Conservation (phyloP, 805 yeast species). For the Kodamaea nitidulidarum region DNA sequence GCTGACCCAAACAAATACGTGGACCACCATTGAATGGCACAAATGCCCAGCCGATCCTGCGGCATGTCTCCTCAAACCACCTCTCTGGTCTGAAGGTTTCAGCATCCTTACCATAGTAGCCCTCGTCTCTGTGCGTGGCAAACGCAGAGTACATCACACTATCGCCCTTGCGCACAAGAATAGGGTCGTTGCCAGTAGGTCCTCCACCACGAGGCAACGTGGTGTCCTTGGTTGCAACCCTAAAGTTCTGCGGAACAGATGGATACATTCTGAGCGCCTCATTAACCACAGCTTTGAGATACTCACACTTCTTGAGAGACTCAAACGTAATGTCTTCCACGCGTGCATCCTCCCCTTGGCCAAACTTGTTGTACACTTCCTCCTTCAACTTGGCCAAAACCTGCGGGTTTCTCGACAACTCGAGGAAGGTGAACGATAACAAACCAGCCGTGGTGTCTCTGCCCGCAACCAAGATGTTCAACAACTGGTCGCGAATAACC, state of each 20-base stretch:
- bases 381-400: conserved; percentile 35
- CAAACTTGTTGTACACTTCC: conserved; percentile 31
- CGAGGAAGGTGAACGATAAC: conserved; percentile 43
- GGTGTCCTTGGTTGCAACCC: conserved; percentile 44
- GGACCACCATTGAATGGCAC: conserved; percentile 39
- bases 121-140: conserved; percentile 18
- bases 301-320: conserved; percentile 45
- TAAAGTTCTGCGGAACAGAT: conserved; percentile 46
- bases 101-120: conserved; percentile 33
- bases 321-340: conserved; percentile 43
- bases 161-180: conserved; percentile 24
- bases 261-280: conserved; percentile 51
- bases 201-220: conserved; percentile 53
- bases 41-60: conserved; percentile 34
- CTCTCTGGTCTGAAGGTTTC: conserved; percentile 35
- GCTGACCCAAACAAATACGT: conserved; percentile 38
- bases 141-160: conserved; percentile 18
- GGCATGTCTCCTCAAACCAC: conserved; percentile 26
- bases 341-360: conserved; percentile 28
- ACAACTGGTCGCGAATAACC: conserved; percentile 46
- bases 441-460: conserved; percentile 54
- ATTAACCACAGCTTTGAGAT: conserved; percentile 44
- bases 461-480: conserved; percentile 51
- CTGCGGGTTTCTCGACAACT: conserved; percentile 42
- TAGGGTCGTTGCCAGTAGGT: conserved; percentile 16